These are phyloP conservation scores for Arthrinium phaeospermum DNA, from an alignment of 2,329 filamentous ascomycete species.

Conservation along the genomic window DNA sequence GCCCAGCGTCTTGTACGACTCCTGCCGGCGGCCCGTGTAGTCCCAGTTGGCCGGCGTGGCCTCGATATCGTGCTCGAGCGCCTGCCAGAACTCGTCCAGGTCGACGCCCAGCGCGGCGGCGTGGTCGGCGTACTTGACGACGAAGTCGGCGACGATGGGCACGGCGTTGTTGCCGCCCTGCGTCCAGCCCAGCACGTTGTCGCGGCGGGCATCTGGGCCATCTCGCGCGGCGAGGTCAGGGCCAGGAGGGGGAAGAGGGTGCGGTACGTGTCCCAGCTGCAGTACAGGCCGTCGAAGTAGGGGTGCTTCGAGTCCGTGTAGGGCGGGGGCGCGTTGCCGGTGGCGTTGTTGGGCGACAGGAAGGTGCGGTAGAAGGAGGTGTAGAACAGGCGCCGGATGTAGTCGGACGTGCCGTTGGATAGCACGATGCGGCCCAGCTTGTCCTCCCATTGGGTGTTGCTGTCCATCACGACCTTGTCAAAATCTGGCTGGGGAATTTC, in stretches of 20 bases:
- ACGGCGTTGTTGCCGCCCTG: constrained; percentile 18
- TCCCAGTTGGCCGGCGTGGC: constrained; percentile 9
- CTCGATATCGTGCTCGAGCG: constrained; percentile 14
- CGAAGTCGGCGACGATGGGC: constrained; percentile 16
- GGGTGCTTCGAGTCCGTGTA: neutral
- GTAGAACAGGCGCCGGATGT: neutral
- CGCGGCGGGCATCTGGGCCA: too few species aligned
- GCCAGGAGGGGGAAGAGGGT: constrained; percentile 16
- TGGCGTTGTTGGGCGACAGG: constrained; percentile 17
- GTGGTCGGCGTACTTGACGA: constrained; percentile 17
- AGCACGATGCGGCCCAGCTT: constrained; percentile 9
- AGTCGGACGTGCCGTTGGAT: neutral
- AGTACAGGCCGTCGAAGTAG: constrained; percentile 18
- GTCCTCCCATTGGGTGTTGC: constrained; percentile 6
- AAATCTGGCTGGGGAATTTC: neutral
- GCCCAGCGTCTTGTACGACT: neutral
- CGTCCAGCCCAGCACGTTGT: neutral
- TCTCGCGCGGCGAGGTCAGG: constrained; percentile 13
- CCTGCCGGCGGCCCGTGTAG: constrained; percentile 8
- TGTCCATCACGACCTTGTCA: neutral
- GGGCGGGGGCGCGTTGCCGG: constrained; percentile 1
- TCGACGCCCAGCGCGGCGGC: constrained; percentile 1
- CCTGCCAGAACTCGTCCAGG: neutral
- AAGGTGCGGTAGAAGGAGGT: constrained; percentile 12
- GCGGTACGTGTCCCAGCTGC: constrained; percentile 20